These are phyloP conservation scores for Brassica balearica DNA, from an alignment of 441 rosid genomes.

Conservation along the genomic window DNA sequence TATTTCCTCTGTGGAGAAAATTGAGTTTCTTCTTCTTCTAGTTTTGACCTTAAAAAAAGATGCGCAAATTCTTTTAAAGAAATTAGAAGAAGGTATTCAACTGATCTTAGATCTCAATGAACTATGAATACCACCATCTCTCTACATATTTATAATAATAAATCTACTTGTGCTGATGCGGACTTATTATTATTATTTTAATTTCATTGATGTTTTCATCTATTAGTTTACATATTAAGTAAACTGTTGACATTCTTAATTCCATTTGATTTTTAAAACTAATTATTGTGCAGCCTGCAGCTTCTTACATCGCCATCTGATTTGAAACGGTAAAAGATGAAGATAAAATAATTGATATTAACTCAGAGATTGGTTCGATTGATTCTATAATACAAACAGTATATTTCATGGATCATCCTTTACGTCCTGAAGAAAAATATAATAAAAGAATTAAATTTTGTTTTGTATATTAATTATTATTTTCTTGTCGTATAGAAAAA, in stretches of 20 bases:
- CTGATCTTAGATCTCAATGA: conserved; percentile 35
- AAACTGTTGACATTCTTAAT: conserved; percentile 1
- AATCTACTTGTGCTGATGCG: conserved; percentile 14
- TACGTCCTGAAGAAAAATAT: conserved; percentile 21
- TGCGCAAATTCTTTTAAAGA: not conserved
- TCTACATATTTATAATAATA: conserved; percentile 30
- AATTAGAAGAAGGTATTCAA: conserved; percentile 7
- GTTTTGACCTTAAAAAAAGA: conserved; percentile 15
- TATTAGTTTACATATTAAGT: conserved; percentile 12
- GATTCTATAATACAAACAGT: conserved; percentile 26
- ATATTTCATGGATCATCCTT: conserved; percentile 26
- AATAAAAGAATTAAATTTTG: not conserved
- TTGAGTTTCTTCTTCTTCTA: conserved; percentile 24
- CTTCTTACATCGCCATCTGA: conserved; percentile 27
- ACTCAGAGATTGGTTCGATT: conserved; percentile 16
- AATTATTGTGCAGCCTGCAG: conserved; percentile 33
- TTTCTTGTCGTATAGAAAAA: not conserved
- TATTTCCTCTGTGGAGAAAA: conserved; percentile 7
- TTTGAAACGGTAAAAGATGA: conserved; percentile 38
- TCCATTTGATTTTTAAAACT: conserved; percentile 10
- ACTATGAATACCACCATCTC: conserved; percentile 18
- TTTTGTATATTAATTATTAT: conserved; percentile 18
- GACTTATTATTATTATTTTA: not conserved
- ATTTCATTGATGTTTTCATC: not conserved
- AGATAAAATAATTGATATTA: conserved; percentile 10